phyloP scores from a whole-genome alignment of 257 asterid genomes.

The Solanum sparsipilum region DNA sequence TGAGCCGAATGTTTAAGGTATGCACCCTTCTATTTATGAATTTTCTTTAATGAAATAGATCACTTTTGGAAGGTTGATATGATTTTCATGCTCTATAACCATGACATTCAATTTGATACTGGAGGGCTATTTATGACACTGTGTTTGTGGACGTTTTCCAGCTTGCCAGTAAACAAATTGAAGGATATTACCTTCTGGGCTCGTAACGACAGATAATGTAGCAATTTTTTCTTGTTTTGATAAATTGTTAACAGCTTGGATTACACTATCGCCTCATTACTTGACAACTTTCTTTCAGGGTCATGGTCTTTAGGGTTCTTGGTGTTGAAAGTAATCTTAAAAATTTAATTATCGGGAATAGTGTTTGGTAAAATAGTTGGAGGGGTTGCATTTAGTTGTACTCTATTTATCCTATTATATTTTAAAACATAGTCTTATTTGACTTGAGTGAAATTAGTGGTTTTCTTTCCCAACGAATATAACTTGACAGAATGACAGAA shows the following conservation, averaged over 20 bases:
- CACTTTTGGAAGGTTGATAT: not conserved
- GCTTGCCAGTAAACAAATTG: not conserved
- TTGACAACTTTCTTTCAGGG: no score
- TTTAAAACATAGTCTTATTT: not conserved
- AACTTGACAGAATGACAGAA: not conserved
- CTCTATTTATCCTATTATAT: not conserved
- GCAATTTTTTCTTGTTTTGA: not conserved
- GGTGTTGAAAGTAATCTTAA: no score
- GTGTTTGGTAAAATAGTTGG: not conserved
- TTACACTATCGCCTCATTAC: no score
- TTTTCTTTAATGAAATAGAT: not conserved
- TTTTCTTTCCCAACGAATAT: not conserved
- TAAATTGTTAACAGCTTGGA: no score
- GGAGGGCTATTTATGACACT: not conserved
- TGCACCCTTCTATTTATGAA: not conserved
- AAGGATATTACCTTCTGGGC: not conserved
- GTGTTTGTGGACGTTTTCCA: not conserved
- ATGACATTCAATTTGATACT: not conserved
- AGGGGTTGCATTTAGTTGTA: not conserved
- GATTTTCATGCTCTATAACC: not conserved
- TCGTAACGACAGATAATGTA: not conserved
- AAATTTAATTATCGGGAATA: not conserved
- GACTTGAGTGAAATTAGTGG: not conserved
- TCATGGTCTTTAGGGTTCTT: no score
- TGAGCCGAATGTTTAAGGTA: slow-evolving; percentile 44